Base-by-base conservation (phyloP, 2,329 filamentous ascomycete species). In the Corinectria fuckeliana region DNA sequence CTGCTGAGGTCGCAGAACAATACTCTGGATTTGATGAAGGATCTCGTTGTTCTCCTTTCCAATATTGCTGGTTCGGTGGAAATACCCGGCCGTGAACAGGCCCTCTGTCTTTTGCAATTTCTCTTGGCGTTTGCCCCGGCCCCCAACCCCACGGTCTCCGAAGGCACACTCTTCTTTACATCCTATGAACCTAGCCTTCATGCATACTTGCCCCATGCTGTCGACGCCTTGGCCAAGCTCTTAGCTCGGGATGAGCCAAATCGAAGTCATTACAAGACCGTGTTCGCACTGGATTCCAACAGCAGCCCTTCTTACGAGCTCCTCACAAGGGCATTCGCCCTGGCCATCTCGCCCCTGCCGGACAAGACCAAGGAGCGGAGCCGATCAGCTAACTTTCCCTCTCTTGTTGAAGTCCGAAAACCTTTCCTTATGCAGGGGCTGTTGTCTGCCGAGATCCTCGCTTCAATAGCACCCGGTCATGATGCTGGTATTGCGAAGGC, bases 21-120 rank as follows among this genome's bases (percentile, higher is more conserved):
- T 76, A 95, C 91, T 0, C 81, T 97, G 65, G 95, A 99, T 75
- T 94, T 98, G 70, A 96, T 97, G 91, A 99, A 99, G 77, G 95
- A 99, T 74, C 82, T 93, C 26, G 87, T 98, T 58, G 89, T 92
- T 14, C 88, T 96, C 66, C 81, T 99, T 54, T 97, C 94, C 56
- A 98, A 99, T 74, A 87, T 96, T 47, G 88, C 93, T 7, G 87
- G 91, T 45, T 85, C 87, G 9, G 85, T 98, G 51, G 90, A 94
- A 71, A 81, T 99, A 36, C 90, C 93, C 1, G 90, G 90, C 18
- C 89, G 91, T 63, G 93, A 98, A 71, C 93, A 98, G 72, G 93
- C 93, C 0, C 81, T 92, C 36, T 92, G 91, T 69, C 82, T 98
- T 6, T 80, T 99, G 36, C 90, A 96, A 72, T 96, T 99, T 75